Base-by-base conservation (phyloP, 148 eudicot genomes). In the Vaccinium macrocarpon region DNA sequence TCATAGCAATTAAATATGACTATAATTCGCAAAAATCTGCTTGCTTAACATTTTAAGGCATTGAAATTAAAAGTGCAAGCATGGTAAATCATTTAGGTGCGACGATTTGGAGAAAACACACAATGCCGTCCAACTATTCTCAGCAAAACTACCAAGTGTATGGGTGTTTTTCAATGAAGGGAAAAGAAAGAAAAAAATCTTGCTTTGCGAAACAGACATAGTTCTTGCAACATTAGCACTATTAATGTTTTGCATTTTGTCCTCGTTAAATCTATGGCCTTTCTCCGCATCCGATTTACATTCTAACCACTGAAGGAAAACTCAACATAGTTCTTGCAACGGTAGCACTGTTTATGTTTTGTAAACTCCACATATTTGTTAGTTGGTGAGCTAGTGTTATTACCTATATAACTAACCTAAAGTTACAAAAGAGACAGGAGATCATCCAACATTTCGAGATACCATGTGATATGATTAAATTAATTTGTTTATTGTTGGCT, bases 341-440 rank as follows among this genome's bases (percentile, higher is more conserved):
- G 2, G 16, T 29, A 51, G 66, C 64, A 55, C 15, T 79, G 9
- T 56, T 35, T n/a, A 0, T 62, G 6, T 48, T 52, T 48, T 61
- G 55, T 13, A 18, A 70, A 27, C 23, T 10, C 59, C 9, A 81
- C 50, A 50, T 66, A 4, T 61, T 46, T 29, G 48, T 51, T 46
- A 32, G 61, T 68, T 82, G 27, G 72, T 82, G 84, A 53, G 10
- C 56, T 71, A 82, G 19, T 53, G 48, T 72, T 32, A 42, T 35
- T 32, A 13, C 51, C 10, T 72, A 4, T 29, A 70, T 55, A 15
- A 51, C 19, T 10, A 64, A 35, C 46, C 49, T 11, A 61, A 59
- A n/a, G 27, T 72, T 35, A 14, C n/a, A 18, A 51, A 82, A 71
- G 77, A 29, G 53, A 70, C n/a, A 18, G 27, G 46, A 51, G 76